Evolutionary conservation across 2,329 filamentous ascomycete genomes (phyloP).

Genomic region (Fusarium longipes): DNA sequence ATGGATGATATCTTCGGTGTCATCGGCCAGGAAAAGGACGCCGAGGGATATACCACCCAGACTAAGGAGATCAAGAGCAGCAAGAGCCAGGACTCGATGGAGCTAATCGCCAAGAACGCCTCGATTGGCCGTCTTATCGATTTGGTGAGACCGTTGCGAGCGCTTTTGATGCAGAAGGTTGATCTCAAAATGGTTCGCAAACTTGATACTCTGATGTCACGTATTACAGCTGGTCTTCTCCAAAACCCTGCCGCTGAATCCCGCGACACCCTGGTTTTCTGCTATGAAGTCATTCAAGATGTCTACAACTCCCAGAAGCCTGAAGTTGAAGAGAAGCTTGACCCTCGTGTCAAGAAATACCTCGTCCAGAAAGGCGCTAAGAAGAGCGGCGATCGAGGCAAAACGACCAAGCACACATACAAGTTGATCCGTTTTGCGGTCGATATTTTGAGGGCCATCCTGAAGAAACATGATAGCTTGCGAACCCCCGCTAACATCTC

Average conservation of each 20-base stretch:
- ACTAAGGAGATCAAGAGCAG: conserved; percentile 99
- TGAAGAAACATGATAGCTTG: conserved; percentile 86
- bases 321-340: conserved; percentile 64
- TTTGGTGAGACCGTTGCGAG: conserved; percentile 81
- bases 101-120: conserved; percentile 85
- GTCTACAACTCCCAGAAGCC: conserved; percentile 75
- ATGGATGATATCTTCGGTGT: conserved; percentile 98
- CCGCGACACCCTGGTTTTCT: conserved; percentile 89
- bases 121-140: conserved; percentile 79
- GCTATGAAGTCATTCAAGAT: conserved; percentile 92
- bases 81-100: conserved; percentile 98
- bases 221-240: conserved; percentile 84
- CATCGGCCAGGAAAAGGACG: conserved; percentile 95
- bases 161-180: conserved; percentile 84
- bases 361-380: conserved; percentile 83
- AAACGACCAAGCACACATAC: conserved; percentile 82
- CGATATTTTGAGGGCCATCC: conserved; percentile 84
- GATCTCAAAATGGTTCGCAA: conserved; percentile 86
- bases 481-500: conserved; percentile 82
- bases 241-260: conserved; percentile 83
- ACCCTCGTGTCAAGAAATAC: conserved; percentile 76
- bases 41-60: conserved; percentile 91
- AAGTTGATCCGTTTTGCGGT: conserved; percentile 90
- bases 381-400: conserved; percentile 76
- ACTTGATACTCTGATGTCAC: conserved; percentile 86